Evolutionary conservation across 495 filamentous ascomycete genomes (phyloP), one percentile per base, ranked within the genome.

Genomic region (Penicillium crystallinum): DNA sequence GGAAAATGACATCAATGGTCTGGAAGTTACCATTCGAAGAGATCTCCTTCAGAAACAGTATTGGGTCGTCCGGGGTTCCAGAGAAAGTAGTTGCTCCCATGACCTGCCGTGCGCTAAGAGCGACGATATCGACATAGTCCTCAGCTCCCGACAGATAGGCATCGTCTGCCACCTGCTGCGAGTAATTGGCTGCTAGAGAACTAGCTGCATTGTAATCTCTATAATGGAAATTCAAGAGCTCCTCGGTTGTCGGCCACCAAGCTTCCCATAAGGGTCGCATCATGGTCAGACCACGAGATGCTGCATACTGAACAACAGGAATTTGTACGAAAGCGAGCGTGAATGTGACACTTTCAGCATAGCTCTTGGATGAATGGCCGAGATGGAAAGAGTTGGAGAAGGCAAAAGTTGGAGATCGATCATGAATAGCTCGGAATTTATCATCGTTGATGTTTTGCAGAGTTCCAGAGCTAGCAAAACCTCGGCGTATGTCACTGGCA

Each of bases 1-100:
- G 92, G 77, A 95, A 97, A 61, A 97, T 96, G 62, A 97, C 90
- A 74, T 97, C 92, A 25, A 97, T 90, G 1, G 92, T 97, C 59
- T 97, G 91, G 71, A 86, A 87, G 63, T 97, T 96, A 2, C 92
- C 92, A 61, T 96, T 89, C 2, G 89, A 93, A 2, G 89, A 95
- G 49, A 97, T 97, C 67, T 97, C 92, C 66, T 97, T 97, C 50
- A 96, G 69, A 68, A 96, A 96, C 9, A 97, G 65, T 42, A 96
- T 81, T 0, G 91, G 90, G 53, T 84, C 75, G 2, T 92, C 86
- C 0, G 87, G 87, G 3, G 91, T 96, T 1, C 92, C 92, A 0
- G 89, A 81, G 63, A 97, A 96, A 37, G 82, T 84, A 4, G 89
- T 95, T 2, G 90, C 91, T 3, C 92, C 92, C 65, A 97, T 78